Percentiles rank a stretch among this genome's conserved stretches.
These are phyloP conservation scores for Trichothecium sympodiale DNA, from an alignment of 2,329 filamentous ascomycete genomes.

Conservation along the genomic window DNA sequence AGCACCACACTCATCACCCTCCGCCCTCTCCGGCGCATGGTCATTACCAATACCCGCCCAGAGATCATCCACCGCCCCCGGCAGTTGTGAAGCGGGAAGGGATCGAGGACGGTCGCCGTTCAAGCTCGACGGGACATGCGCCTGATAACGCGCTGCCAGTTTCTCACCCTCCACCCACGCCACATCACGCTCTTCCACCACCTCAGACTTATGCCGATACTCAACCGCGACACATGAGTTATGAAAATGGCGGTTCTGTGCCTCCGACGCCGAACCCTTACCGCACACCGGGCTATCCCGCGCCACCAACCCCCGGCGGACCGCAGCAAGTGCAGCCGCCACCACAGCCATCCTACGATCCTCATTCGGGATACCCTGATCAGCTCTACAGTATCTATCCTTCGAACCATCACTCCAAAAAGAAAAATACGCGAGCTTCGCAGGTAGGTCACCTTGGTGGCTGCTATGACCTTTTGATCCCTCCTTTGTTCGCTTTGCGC, in stretches of 20 bases:
- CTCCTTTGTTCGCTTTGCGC: neutral
- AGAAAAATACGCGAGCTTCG: constrained; percentile 54
- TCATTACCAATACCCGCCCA: constrained; percentile 31
- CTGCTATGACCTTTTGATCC: no score
- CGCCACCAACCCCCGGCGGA: constrained; percentile 26
- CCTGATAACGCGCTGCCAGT: constrained; percentile 20
- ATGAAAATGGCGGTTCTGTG: constrained; percentile 34
- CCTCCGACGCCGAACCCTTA: constrained; percentile 33
- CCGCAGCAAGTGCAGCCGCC: constrained; percentile 16
- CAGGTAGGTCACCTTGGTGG: constrained; percentile 35
- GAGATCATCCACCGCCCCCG: constrained; percentile 36
- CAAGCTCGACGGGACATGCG: constrained; percentile 39
- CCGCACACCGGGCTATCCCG: constrained; percentile 25
- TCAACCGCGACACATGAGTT: constrained; percentile 40
- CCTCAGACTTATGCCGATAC: constrained; percentile 31
- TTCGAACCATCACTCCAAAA: constrained; percentile 33
- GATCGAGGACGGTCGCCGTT: constrained; percentile 38
- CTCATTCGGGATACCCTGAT: constrained; percentile 22
- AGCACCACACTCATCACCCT: constrained; percentile 12
- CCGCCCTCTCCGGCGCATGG: constrained; percentile 34
- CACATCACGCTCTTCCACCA: constrained; percentile 18
- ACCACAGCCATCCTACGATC: constrained; percentile 21
- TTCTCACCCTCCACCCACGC: constrained; percentile 16
- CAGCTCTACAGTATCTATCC: constrained; percentile 30
- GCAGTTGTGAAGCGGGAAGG: constrained; percentile 44